These are phyloP conservation scores for Skeletonema menzelii DNA, from an alignment of 108 stramenopile species.

Conservation along the genomic window DNA sequence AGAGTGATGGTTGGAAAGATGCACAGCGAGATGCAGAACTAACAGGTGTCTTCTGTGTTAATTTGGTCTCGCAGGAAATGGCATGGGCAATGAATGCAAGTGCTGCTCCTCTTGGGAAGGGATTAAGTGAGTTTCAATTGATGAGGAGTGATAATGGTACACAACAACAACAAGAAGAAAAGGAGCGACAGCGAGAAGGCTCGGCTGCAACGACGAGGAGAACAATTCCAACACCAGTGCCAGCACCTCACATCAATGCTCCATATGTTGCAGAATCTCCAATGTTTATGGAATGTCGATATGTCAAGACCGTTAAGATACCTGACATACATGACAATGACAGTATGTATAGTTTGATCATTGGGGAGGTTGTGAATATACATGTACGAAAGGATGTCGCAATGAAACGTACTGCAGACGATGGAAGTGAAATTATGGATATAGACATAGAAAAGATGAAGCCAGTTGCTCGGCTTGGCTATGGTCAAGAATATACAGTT, in stretches of 20 bases:
- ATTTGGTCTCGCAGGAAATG: slow-evolving; percentile 24
- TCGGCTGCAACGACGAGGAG: background rate
- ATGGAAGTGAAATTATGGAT: background rate
- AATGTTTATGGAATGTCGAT: slow-evolving; percentile 21
- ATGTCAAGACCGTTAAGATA: slow-evolving; percentile 24
- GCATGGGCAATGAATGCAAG: slow-evolving; percentile 35
- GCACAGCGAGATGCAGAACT: slow-evolving; percentile 29
- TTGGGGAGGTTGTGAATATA: slow-evolving; percentile 29
- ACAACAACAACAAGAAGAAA: background rate
- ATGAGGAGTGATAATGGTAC: background rate
- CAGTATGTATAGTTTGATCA: slow-evolving; percentile 29
- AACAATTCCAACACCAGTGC: slow-evolving; percentile 11
- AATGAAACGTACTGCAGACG: background rate
- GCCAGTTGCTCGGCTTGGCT: slow-evolving; percentile 25
- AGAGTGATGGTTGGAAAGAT: slow-evolving; percentile 12
- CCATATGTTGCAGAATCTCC: slow-evolving; percentile 18
- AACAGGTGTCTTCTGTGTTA: slow-evolving; percentile 29
- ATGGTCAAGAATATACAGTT: slow-evolving; percentile 36
- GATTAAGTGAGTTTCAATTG: slow-evolving; percentile 29
- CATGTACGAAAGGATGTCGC: slow-evolving; percentile 17
- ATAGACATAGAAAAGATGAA: slow-evolving; percentile 16
- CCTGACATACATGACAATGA: slow-evolving; percentile 18
- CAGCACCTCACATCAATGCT: slow-evolving; percentile 16
- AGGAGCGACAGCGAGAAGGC: background rate
- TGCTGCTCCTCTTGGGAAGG: slow-evolving; percentile 30